Conservation (phyloP, 306 rosid species). For the Quercus robur region DNA sequence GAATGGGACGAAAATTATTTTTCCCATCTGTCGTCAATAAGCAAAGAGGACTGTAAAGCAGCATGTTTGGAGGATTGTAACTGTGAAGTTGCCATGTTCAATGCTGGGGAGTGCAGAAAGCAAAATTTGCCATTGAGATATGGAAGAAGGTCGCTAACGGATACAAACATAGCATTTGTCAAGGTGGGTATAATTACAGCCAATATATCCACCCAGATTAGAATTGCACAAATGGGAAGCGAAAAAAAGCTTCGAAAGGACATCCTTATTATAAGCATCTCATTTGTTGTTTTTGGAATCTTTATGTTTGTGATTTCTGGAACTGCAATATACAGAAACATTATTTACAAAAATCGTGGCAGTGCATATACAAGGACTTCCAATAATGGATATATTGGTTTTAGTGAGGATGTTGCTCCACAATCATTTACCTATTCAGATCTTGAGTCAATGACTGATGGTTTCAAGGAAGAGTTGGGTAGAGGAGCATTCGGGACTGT, state of each 20-base stretch:
- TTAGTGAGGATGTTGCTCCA: neutral
- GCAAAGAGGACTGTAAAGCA: constrained; percentile 4
- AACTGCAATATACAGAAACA: neutral
- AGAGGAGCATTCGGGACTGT: constrained; percentile 30
- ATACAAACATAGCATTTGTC: constrained; percentile 6
- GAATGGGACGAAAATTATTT: neutral
- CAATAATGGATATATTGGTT: neutral
- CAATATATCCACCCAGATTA: neutral
- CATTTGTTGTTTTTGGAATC: neutral
- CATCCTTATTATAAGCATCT: neutral
- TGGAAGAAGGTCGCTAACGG: neutral
- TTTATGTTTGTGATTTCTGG: neutral
- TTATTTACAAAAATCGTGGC: too few relatives aligned
- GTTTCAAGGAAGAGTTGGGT: neutral
- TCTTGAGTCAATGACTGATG: too few relatives aligned
- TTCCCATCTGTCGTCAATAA: neutral
- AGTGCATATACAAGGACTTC: neutral
- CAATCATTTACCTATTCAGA: neutral
- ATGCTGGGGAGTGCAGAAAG: constrained; percentile 11
- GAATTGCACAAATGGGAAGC: neutral
- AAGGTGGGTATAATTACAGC: constrained; percentile 1
- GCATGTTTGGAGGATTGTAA: constrained; percentile 4
- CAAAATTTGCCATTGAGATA: constrained; percentile 22
- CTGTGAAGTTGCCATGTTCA: neutral
- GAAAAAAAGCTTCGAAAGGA: neutral